Conservation (phyloP, 768 basidiomycete species). For the Lentinula guzmanii region DNA sequence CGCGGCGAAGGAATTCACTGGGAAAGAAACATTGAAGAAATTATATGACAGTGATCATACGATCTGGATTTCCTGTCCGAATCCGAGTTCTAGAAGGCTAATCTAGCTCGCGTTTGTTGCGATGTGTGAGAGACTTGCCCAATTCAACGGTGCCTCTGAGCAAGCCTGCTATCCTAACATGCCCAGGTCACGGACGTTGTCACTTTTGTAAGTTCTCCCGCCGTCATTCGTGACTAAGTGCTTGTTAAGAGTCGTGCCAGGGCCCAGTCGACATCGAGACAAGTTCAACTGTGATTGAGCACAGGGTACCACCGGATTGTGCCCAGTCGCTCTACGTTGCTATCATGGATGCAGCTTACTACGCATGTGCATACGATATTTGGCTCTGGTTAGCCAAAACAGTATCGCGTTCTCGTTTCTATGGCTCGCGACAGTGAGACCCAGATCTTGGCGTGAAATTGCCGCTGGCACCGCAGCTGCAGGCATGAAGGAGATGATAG, state of each 20-base stretch:
- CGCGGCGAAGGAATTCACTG: not conserved
- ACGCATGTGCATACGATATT: no score
- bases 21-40: not conserved
- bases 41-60: not conserved
- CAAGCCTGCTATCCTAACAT: not conserved
- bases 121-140: not conserved
- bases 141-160: not conserved
- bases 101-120: not conserved
- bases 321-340: no score
- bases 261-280: no score
- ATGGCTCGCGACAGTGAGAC: not conserved
- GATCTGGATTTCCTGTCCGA: not conserved
- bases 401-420: no score
- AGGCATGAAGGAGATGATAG: not conserved
- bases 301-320: no score
- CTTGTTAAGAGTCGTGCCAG: no score
- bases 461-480: not conserved
- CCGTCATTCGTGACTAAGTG: no score
- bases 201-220: no score
- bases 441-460: not conserved
- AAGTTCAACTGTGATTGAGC: no score
- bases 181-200: no score
- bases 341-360: no score
- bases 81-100: not conserved
- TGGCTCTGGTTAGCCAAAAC: no score